These are phyloP conservation scores for Suhomyces bolitotheri DNA, from an alignment of 1,139 yeast genomes.

Conservation along the genomic window DNA sequence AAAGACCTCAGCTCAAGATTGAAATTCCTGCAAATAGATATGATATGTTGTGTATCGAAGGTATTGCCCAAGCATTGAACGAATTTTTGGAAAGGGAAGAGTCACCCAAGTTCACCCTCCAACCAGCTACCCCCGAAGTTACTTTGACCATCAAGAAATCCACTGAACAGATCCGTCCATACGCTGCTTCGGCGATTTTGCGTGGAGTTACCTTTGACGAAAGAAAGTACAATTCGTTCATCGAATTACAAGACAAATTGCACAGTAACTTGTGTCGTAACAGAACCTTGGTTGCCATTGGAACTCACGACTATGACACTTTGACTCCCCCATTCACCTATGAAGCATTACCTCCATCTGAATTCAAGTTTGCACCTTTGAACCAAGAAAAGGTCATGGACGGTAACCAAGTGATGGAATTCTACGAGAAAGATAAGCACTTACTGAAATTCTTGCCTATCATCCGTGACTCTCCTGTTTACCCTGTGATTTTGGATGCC, in stretches of 20 bases:
- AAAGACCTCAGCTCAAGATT: slow-evolving; percentile 94
- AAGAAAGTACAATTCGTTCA: slow-evolving; percentile 89
- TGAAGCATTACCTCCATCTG: slow-evolving; percentile 79
- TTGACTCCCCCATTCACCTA: slow-evolving; percentile 84
- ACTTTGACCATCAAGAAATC: slow-evolving; percentile 74
- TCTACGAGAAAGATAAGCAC: slow-evolving; percentile 88
- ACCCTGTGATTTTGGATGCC: slow-evolving; percentile 85
- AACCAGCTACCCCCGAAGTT: slow-evolving; percentile 60
- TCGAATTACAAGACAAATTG: slow-evolving; percentile 92
- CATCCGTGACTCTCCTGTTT: slow-evolving; percentile 84
- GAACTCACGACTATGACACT: slow-evolving; percentile 92
- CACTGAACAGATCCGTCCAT: slow-evolving; percentile 77
- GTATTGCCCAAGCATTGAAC: slow-evolving; percentile 92
- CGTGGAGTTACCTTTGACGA: slow-evolving; percentile 80
- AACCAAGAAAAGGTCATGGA: slow-evolving; percentile 78
- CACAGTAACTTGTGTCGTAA: slow-evolving; percentile 96
- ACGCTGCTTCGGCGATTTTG: slow-evolving; percentile 90
- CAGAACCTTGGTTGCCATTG: slow-evolving; percentile 96
- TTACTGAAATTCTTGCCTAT: slow-evolving; percentile 86
- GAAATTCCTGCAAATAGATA: slow-evolving; percentile 98
- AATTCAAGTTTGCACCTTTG: slow-evolving; percentile 77
- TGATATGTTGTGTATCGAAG: slow-evolving; percentile 97
- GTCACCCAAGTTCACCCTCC: slow-evolving; percentile 67
- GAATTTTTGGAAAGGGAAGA: slow-evolving; percentile 74
- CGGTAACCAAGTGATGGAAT: slow-evolving; percentile 82